phyloP scores from a whole-genome alignment of 768 basidiomycete species.

The Megacollybia marginata region DNA sequence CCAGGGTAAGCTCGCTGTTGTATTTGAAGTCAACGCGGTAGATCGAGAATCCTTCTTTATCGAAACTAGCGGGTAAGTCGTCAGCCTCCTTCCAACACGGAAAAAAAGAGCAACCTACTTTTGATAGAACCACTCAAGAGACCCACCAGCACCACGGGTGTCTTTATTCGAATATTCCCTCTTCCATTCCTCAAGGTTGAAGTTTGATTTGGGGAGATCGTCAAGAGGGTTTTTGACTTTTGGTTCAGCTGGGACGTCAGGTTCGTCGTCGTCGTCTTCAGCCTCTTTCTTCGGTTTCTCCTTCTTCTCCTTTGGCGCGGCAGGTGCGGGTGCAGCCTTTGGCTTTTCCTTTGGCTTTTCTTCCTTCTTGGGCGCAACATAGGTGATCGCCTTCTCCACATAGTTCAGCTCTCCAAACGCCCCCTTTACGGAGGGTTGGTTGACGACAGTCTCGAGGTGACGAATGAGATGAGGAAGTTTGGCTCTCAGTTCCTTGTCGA shows the following conservation, averaged over 20 bases:
- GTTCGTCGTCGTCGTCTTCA: constrained; percentile 74
- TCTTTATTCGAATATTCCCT: constrained; percentile 97
- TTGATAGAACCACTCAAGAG: constrained; percentile 95
- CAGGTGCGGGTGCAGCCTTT: constrained; percentile 30
- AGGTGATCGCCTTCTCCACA: constrained; percentile 65
- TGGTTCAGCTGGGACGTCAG: constrained; percentile 69
- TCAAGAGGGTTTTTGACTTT: constrained; percentile 95
- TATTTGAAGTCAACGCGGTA: constrained; percentile 98
- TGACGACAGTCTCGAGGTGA: constrained; percentile 78
- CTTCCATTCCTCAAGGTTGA: constrained; percentile 97
- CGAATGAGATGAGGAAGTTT: constrained; percentile 75
- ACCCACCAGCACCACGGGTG: constrained; percentile 75
- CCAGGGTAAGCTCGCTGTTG: constrained; percentile 85
- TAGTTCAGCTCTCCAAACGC: constrained; percentile 56
- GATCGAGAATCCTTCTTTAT: constrained; percentile 81
- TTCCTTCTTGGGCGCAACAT: constrained; percentile 69
- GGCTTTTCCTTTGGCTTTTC: constrained; percentile 58
- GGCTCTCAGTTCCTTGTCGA: constrained; percentile 62
- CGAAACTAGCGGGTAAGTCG: constrained; percentile 47
- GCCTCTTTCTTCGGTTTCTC: constrained; percentile 47
- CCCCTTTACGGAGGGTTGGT: constrained; percentile 71
- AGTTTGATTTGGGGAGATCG: constrained; percentile 75
- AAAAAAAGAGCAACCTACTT: constrained; percentile 46
- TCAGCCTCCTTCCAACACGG: background rate
- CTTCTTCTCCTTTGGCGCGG: constrained; percentile 30